Base-by-base conservation (phyloP, 2,329 filamentous ascomycete species). In the Myrmaecium sp. region DNA sequence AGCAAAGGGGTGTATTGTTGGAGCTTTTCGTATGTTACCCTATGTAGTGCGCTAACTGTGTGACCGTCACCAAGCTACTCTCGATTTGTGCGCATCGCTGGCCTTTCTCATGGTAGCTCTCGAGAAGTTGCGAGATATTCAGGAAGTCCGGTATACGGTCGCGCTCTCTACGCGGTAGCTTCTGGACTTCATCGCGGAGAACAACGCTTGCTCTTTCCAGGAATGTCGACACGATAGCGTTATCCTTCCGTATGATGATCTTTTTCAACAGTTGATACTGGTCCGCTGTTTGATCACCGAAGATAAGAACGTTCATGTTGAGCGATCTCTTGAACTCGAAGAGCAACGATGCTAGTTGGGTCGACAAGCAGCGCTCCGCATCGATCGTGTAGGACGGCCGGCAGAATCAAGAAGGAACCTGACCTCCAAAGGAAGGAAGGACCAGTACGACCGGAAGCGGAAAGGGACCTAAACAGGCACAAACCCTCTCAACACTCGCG, bases 241-340 rank as follows among this genome's bases (percentile, higher is more conserved):
- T 63, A 42, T 59, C 57, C 38, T 54, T 60, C 41, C 57, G 54
- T 26, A 57, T 49, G 30, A 51, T 48, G 16, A 58, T 49, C 39
- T 58, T 59, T 37, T 55, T 51, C 33, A 79, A 53, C 36, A 75
- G 69, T 37, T 55, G 57, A 44, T 74, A 67, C 39, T 72, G 72
- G 47, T 75, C 69, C 40, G 70, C 61, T 33, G 73, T 77, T 52
- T 79, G 74, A 44, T 79, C 74, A 54, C 73, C 73, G 45, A 78
- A 76, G 34, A 78, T 64, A 47, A 75, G 63, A 31, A 57, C 43
- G 42, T 62, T 61, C 44, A 55, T 55, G 36, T 29, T 52, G 39
- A 33, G 28, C 30, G 32, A 32, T 20, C 14, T 17, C n/a, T n/a
- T n/a, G n/a, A n/a, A n/a, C n/a, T n/a, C n/a, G n/a, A n/a, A n/a